Evolutionary conservation across 2,329 filamentous ascomycete genomes (phyloP), one percentile per base, ranked within the genome.

Genomic region (Apiospora phragmitis): DNA sequence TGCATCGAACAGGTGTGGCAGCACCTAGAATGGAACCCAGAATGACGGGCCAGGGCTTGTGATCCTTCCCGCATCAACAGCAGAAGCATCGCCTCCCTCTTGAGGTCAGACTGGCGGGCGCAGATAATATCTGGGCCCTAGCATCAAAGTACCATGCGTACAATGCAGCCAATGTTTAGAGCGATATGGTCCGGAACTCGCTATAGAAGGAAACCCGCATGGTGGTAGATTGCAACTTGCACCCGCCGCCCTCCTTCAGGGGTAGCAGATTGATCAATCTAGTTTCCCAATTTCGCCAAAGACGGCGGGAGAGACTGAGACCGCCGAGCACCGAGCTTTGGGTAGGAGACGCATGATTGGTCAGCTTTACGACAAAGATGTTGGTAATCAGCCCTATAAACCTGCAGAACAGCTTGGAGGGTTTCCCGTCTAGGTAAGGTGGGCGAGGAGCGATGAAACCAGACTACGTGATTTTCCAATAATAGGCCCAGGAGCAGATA

Each of bases 1-100:
- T 35, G 55, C 55, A 62, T 38, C 65, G 65, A 67, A 32, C 38
- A 43, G 55, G 38, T 43, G 65, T 67, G 65, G 65, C 65, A 45
- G 41, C 32, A n/a, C 55, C 65, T 18, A 29, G 38, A 42, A 42
- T 43, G 65, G 65, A 67, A 45, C 65, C 38, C 14, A 45, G 14
- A 21, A 66, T 66, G 38, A 32, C n/a, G n/a, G 65, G 38, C 38
- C 12, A 66, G 29, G 65, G 18, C 65, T 66, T 32, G 38, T 66
- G 8, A 66, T 66, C 65, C 38, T 66, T 43, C 65, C 65, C 65
- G 26, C 42, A 45, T 29, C 65, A 43, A 24, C 65, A 43, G 6
- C 2, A 21, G 65, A 43, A 32, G 38, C 65, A 67, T 45, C 41
- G 65, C 65, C 65, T 45, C 65, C 41, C 11, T 66, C n/a, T 29